A percentile compares a stretch with the other conserved stretches of the same genome.
Conservation (phyloP, 371 early-diverging fungal genomes). For the Blastocladiella emersonii region DNA sequence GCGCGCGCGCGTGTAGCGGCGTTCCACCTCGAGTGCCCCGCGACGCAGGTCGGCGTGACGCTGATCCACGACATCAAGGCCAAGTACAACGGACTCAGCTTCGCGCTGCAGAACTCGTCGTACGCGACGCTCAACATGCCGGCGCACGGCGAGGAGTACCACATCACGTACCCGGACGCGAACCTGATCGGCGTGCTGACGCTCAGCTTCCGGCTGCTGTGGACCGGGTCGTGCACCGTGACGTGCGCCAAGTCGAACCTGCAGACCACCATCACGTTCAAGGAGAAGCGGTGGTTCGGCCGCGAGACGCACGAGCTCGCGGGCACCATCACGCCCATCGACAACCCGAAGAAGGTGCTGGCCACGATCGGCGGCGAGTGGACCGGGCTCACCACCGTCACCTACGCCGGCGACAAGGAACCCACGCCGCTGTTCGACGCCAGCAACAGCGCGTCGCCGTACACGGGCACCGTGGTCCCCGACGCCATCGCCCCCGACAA, state of each 20-base stretch:
- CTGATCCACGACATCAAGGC: not conserved
- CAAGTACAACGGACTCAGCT: not conserved
- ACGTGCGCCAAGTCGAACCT: not conserved
- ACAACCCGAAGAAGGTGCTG: not conserved
- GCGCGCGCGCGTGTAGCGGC: not conserved
- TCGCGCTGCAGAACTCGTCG: not conserved
- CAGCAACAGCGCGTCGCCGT: not conserved
- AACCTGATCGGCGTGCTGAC: slow-evolving; percentile 3
- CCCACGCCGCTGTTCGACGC: not conserved
- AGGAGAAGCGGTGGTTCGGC: slow-evolving; percentile 5
- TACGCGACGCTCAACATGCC: not conserved
- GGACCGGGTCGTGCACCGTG: not conserved
- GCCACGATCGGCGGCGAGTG: not conserved
- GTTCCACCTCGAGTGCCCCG: not conserved
- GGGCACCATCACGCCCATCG: not conserved
- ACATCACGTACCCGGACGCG: not conserved
- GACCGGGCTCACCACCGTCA: not conserved
- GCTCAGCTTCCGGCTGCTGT: not conserved
- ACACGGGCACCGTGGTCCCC: not conserved
- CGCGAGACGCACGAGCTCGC: slow-evolving; percentile 2
- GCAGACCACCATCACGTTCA: not conserved
- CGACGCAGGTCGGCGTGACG: not conserved
- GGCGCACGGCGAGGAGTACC: not conserved
- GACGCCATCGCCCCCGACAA: not conserved
- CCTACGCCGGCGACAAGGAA: not conserved